These are phyloP conservation scores for Neofusicoccum umdonicola DNA, from an alignment of 2,329 filamentous ascomycete species.

Conservation along the genomic window DNA sequence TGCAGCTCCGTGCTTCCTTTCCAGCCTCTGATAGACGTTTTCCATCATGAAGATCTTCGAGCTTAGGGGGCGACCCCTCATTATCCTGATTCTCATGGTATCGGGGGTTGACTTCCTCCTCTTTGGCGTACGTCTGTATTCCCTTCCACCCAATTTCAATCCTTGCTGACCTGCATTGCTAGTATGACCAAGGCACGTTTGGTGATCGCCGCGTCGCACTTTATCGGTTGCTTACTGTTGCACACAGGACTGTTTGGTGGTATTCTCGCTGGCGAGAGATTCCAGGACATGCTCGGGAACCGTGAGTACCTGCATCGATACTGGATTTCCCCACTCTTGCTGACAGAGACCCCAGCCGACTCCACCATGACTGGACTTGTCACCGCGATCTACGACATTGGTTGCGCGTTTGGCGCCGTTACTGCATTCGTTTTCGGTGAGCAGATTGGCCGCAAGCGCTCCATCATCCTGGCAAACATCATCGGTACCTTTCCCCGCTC, in stretches of 20 bases:
- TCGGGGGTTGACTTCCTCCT: neutral
- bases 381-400: conserved; percentile 59
- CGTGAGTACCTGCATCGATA: conserved; percentile 6
- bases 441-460: conserved; percentile 47
- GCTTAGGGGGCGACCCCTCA: conserved; percentile 3
- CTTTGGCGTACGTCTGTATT: neutral
- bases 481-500: conserved; percentile 26
- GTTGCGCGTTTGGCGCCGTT: conserved; percentile 59
- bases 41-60: neutral
- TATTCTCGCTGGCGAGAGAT: conserved; percentile 27
- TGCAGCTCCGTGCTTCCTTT: neutral
- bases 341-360: conserved; percentile 28
- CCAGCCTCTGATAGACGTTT: neutral
- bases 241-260: conserved; percentile 26
- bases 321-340: neutral
- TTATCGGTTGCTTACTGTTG: neutral
- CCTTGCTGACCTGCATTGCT: neutral
- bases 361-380: conserved; percentile 46
- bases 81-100: neutral
- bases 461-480: conserved; percentile 47
- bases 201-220: neutral
- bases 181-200: conserved; percentile 2
- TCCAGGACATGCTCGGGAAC: conserved; percentile 27
- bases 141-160: too few species aligned
- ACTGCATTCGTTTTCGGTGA: conserved; percentile 51